A percentile compares a stretch with the other conserved stretches of the same genome.
Conservation (phyloP, 2,329 filamentous ascomycete genomes). For the Neurospora sp. region DNA sequence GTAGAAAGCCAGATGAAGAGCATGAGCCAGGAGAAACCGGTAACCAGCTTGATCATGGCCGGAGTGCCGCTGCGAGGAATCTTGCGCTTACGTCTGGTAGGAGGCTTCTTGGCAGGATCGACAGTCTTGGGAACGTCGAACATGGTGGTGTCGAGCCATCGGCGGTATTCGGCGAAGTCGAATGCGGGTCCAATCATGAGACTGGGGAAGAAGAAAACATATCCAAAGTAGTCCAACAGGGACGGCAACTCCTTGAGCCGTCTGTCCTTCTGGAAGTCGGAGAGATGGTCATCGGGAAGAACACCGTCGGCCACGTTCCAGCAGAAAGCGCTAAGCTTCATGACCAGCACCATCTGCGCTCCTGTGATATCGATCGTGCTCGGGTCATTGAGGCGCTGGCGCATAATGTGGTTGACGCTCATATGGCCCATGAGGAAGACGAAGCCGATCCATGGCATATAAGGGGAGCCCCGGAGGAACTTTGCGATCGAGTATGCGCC, state of each 20-base stretch:
- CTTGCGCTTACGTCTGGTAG: conserved; percentile 79
- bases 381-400: conserved; percentile 61
- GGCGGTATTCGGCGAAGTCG: conserved; percentile 85
- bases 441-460: conserved; percentile 98
- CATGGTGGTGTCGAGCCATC: conserved; percentile 90
- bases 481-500: conserved; percentile 77
- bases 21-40: conserved; percentile 70
- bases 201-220: conserved; percentile 90
- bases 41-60: conserved; percentile 63
- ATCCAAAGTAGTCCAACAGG: conserved; percentile 75
- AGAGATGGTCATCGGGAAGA: conserved; percentile 67
- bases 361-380: conserved; percentile 76
- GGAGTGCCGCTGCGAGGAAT: conserved; percentile 87
- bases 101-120: conserved; percentile 77
- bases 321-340: conserved; percentile 94
- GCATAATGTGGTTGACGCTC: conserved; percentile 78
- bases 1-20: conserved; percentile 63
- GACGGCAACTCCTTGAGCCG: conserved; percentile 65
- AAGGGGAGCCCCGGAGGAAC: conserved; percentile 66
- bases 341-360: conserved; percentile 95
- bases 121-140: conserved; percentile 74
- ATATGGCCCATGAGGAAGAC: conserved; percentile 92
- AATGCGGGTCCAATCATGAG: conserved; percentile 86
- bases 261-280: conserved; percentile 75
- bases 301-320: conserved; percentile 96